Evolutionary conservation across 129 eudicot genomes (phyloP).

Genomic region (Escallonia rubra): DNA sequence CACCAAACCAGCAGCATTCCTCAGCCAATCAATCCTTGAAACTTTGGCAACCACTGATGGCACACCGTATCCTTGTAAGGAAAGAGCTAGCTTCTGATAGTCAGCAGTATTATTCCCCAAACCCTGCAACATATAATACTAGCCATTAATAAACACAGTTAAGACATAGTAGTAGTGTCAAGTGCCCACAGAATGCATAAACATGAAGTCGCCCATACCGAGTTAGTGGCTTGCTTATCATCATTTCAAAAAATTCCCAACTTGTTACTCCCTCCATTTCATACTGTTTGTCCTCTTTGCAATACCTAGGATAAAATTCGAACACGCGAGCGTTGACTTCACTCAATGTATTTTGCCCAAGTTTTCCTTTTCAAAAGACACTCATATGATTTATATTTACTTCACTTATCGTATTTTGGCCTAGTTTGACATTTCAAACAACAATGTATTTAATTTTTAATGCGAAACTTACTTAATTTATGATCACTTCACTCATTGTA

Average conservation of each 20-base stretch:
- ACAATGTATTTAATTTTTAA: no score
- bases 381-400: no score
- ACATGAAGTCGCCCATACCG: background rate
- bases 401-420: no score
- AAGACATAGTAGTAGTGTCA: background rate
- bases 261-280: background rate
- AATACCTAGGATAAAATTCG: background rate
- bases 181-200: background rate
- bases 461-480: no score
- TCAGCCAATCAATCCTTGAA: conserved; percentile 91
- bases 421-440: no score
- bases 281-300: background rate
- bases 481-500: no score
- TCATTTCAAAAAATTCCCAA: background rate
- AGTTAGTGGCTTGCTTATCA: background rate
- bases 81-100: conserved; percentile 60
- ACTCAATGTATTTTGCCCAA: no score
- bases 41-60: conserved; percentile 69
- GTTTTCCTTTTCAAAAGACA: no score
- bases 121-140: conserved; percentile 40
- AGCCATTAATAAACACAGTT: background rate
- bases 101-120: conserved; percentile 83
- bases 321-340: background rate
- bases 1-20: conserved; percentile 94
- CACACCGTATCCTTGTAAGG: conserved; percentile 74